These are phyloP conservation scores for Funneliformis caledonium DNA, from an alignment of 371 early-diverging fungal genomes.

Conservation along the genomic window DNA sequence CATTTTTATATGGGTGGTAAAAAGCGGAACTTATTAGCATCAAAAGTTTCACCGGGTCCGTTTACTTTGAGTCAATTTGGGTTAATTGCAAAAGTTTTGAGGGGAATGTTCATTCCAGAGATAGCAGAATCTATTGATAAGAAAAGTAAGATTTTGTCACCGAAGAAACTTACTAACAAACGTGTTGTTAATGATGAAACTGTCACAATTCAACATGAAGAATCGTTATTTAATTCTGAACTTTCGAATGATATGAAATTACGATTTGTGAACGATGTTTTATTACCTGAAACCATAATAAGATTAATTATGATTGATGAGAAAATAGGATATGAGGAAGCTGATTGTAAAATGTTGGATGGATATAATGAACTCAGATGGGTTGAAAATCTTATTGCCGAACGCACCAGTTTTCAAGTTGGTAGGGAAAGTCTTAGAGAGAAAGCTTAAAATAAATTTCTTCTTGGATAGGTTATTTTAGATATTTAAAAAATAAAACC, in stretches of 20 bases:
- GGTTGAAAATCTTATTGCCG: slow-evolving; percentile 29
- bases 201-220: neutral
- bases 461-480: too few relatives aligned
- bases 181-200: neutral
- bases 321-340: slow-evolving; percentile 14
- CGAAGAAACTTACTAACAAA: neutral
- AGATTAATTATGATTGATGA: slow-evolving; percentile 29
- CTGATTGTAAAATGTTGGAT: slow-evolving; percentile 6
- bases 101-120: slow-evolving; percentile 24
- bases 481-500: too few relatives aligned
- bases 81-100: slow-evolving; percentile 17
- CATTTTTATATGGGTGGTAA: slow-evolving; percentile 31
- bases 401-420: neutral
- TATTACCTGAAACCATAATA: slow-evolving; percentile 31
- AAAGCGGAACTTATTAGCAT: neutral
- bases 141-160: neutral
- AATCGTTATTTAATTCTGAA: neutral
- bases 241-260: slow-evolving; percentile 25
- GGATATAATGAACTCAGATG: slow-evolving; percentile 22
- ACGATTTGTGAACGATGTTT: slow-evolving; percentile 35
- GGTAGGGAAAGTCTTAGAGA: slow-evolving; percentile 23
- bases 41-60: slow-evolving; percentile 18
- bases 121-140: slow-evolving; percentile 23
- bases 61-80: slow-evolving; percentile 4
- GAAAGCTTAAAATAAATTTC: neutral